phyloP scores from a whole-genome alignment of 2,329 filamentous ascomycete genomes.

The Arthrocladium fulminans region DNA sequence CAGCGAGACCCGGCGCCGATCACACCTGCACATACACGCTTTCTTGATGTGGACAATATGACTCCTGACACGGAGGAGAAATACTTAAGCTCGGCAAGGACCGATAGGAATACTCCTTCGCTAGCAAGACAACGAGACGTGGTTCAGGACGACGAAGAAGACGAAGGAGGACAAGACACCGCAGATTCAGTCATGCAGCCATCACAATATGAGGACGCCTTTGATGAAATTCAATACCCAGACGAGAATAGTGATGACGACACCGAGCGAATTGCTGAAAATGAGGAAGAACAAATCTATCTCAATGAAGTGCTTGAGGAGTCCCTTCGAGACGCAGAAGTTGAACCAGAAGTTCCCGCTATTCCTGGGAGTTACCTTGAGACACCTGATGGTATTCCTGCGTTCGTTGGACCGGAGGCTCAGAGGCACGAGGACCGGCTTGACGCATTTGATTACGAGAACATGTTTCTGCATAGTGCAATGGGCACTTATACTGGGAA shows the following conservation, averaged over 20 bases:
- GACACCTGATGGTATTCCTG: conserved; percentile 29
- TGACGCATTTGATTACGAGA: conserved; percentile 92
- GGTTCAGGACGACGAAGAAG: neutral
- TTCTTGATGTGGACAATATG: conserved; percentile 14
- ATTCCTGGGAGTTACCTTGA: conserved; percentile 21
- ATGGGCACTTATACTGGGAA: conserved; percentile 55
- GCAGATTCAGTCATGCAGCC: conserved; percentile 12
- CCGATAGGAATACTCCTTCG: conserved; percentile 20
- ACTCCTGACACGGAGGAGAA: conserved; percentile 15
- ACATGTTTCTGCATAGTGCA: conserved; percentile 89
- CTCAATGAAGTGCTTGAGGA: conserved; percentile 38
- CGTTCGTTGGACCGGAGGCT: conserved; percentile 46
- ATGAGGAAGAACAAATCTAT: conserved; percentile 42
- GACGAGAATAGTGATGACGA: conserved; percentile 27
- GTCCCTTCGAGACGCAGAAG: conserved; percentile 26
- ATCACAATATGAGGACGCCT: neutral
- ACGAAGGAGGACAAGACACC: conserved; percentile 4
- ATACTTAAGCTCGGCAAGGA: conserved; percentile 17
- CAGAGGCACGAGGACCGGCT: conserved; percentile 84
- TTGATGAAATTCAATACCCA: neutral
- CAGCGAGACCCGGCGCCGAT: neutral
- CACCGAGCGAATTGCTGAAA: conserved; percentile 25
- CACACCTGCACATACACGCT: conserved; percentile 17
- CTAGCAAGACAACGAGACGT: neutral
- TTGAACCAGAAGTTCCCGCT: conserved; percentile 29